Conservation (phyloP, 2,329 filamentous ascomycete genomes). For the Macrophomina pseudophaseolina region DNA sequence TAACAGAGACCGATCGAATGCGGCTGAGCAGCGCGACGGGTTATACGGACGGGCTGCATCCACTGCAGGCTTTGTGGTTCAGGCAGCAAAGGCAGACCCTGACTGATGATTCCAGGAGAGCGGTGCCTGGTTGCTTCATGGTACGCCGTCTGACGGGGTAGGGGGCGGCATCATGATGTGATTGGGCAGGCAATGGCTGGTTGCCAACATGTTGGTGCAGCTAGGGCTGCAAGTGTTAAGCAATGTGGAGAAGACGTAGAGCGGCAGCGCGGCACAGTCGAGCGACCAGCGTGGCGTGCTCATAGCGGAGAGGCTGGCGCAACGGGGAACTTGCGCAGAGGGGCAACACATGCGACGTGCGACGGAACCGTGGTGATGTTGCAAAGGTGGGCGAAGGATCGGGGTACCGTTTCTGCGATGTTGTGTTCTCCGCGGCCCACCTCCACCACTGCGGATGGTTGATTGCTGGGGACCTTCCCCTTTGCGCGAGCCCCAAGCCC, state of each 20-base stretch:
- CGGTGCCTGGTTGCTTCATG: constrained; percentile 4
- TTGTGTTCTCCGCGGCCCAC: background rate
- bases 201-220: constrained; percentile 3
- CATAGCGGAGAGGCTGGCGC: background rate
- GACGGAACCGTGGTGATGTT: background rate
- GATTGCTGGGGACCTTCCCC: background rate
- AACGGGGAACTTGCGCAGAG: background rate
- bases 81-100: constrained; percentile 10
- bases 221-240: constrained; percentile 1
- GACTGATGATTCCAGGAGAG: background rate
- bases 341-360: background rate
- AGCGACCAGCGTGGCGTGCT: background rate
- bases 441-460: background rate
- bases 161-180: background rate
- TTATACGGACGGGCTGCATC: background rate
- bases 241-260: background rate
- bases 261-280: constrained; percentile 5
- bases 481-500: constrained; percentile 2
- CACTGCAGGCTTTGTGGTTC: constrained; percentile 6
- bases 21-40: constrained; percentile 6
- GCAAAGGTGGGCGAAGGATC: background rate
- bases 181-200: background rate
- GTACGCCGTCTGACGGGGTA: background rate
- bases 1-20: background rate
- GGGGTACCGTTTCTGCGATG: background rate